phyloP scores from a whole-genome alignment of 257 asterid species.

The Coffea canephora region DNA sequence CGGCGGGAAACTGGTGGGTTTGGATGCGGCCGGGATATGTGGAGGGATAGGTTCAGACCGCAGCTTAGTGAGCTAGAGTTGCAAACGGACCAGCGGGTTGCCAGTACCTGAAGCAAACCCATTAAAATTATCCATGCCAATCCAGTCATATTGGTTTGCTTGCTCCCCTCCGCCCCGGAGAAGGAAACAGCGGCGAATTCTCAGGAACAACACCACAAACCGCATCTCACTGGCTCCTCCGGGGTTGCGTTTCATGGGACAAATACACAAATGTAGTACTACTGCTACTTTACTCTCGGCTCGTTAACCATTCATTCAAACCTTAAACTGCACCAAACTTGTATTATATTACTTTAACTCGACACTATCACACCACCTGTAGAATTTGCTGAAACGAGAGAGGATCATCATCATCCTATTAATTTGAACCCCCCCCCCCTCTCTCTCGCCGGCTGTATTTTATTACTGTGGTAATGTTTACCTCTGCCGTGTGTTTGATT shows the following conservation, averaged over 20 bases:
- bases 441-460: no score
- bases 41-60: conserved; percentile 50
- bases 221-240: background rate
- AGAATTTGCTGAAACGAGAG: background rate
- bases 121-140: no score
- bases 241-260: background rate
- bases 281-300: background rate
- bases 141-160: background rate
- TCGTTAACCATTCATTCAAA: background rate
- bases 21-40: conserved; percentile 40
- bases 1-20: conserved; percentile 17
- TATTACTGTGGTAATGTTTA: no score
- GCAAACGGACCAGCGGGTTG: conserved; percentile 12
- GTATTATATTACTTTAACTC: background rate
- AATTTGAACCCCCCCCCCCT: no score
- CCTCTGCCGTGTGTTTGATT: no score
- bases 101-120: conserved; percentile 6
- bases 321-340: background rate
- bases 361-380: no score
- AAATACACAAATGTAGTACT: background rate
- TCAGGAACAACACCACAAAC: no score
- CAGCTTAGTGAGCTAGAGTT: conserved; percentile 34
- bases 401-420: no score
- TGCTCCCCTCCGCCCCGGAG: background rate
- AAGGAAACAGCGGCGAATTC: background rate